A percentile compares a stretch with the other conserved stretches of the same genome.
phyloP scores from a whole-genome alignment of 139 green algal species.

The Chlamydomonas schloesseri region DNA sequence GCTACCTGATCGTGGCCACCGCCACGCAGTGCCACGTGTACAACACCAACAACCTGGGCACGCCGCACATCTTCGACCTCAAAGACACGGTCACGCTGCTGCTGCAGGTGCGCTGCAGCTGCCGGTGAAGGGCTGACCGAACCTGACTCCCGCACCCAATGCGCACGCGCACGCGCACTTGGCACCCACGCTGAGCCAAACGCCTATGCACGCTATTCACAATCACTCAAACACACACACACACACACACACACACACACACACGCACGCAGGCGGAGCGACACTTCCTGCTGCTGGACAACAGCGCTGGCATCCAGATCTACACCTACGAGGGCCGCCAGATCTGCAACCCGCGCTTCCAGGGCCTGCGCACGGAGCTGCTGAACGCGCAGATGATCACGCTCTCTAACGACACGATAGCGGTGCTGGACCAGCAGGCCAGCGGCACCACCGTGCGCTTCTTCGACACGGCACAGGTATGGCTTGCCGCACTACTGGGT shows the following conservation, averaged over 20 bases:
- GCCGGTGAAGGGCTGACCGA: too few relatives aligned
- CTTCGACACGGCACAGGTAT: slow-evolving; percentile 76
- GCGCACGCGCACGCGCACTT: too few relatives aligned
- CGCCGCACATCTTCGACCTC: slow-evolving; percentile 82
- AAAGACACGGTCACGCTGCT: slow-evolving; percentile 74
- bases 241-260: too few relatives aligned
- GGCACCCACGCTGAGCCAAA: too few relatives aligned
- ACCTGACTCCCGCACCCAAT: too few relatives aligned
- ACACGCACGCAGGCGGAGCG: slow-evolving; percentile 53
- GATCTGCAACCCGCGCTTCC: slow-evolving; percentile 77
- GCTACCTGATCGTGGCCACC: slow-evolving; percentile 84
- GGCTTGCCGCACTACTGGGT: too few relatives aligned
- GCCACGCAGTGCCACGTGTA: slow-evolving; percentile 82
- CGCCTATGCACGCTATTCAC: too few relatives aligned
- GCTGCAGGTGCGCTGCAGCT: slow-evolving; percentile 50
- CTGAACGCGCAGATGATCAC: slow-evolving; percentile 72
- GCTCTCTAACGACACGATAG: slow-evolving; percentile 80
- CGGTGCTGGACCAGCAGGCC: slow-evolving; percentile 66
- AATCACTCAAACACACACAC: too few relatives aligned
- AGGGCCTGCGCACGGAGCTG: slow-evolving; percentile 72
- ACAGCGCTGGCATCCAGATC: slow-evolving; percentile 71
- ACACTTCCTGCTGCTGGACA: slow-evolving; percentile 75
- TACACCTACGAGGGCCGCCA: slow-evolving; percentile 81
- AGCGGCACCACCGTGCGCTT: slow-evolving; percentile 61
- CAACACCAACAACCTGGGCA: slow-evolving; percentile 72